Base-by-base conservation (phyloP, 805 yeast genomes). In the Candida alai region DNA sequence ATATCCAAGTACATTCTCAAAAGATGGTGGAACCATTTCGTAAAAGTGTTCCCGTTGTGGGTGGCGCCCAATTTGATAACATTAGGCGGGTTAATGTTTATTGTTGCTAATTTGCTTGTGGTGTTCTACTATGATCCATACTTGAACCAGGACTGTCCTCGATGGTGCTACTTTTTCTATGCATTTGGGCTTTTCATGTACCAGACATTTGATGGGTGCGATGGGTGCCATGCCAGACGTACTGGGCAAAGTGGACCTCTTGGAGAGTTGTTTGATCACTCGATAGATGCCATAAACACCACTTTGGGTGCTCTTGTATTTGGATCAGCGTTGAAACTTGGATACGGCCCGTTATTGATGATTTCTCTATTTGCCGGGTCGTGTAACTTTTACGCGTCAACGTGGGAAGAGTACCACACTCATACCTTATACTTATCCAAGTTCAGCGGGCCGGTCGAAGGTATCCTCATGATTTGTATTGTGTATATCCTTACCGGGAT, bases 331-430 rank as follows among this genome's bases (percentile, higher is more conserved):
- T 65, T 83, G 33, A 84, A 85, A 22, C 65, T 82, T 47, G 96
- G 96, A 0, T 78, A 75, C 51, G 73, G 84, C 4, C 74, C 79
- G 66, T 45, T 71, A 41, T 56, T 81, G 28, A 52, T 81, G 37
- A 36, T 84, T 28, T 63, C 87, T 3, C 88, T 84, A 47, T 80
- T 84, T 54, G 87, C 84, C 4, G 66, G 84, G 2, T 69, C 85
- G 34, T 75, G 82, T 41, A 89, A 89, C 58, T 90, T 89, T 56
- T 89, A 88, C 54, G 55, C 85, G 32, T 80, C 94, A 24, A 89
- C 97, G 1, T 89, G 97, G 97, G 97, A 89, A 60, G 96, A 88
- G 54, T 89, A 76, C 56, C 90, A 88, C 54, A 89, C 97, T 1
- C 94, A 87, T 48, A 79, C 78, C 30, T 65, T 89, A 32, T 89